These are phyloP conservation scores for Pharus latifolius DNA, from an alignment of 176 grass and related monocot genomes.

Conservation along the genomic window DNA sequence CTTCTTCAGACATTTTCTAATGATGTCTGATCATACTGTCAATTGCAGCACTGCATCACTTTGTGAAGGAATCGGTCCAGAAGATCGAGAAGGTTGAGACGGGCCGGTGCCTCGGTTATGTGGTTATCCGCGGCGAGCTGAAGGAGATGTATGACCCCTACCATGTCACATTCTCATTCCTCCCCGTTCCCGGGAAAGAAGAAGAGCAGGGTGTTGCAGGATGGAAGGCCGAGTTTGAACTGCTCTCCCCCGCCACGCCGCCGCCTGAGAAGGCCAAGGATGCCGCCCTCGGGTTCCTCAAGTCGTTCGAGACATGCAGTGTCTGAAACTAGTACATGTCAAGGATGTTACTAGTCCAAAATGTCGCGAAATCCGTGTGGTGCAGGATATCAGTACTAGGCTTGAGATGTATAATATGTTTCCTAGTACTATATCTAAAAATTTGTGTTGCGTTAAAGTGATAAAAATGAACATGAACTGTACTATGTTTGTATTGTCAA, in stretches of 20 bases:
- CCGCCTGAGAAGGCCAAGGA: conserved; percentile 32
- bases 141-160: conserved; percentile 32
- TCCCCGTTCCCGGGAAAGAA: conserved; percentile 13
- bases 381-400: background rate
- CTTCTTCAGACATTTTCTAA: background rate
- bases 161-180: conserved; percentile 28
- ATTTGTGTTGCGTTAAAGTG: background rate
- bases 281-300: conserved; percentile 36
- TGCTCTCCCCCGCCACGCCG: background rate
- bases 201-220: conserved; percentile 12
- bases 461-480: background rate
- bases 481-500: too few relatives aligned
- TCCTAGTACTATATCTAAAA: background rate
- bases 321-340: background rate
- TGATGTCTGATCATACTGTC: background rate
- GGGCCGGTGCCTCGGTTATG: conserved; percentile 6
- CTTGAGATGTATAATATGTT: background rate
- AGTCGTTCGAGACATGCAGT: conserved; percentile 16
- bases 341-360: background rate
- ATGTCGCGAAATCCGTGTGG: background rate
- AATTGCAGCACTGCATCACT: conserved; percentile 23
- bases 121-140: conserved; percentile 33
- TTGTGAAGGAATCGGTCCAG: conserved; percentile 36
- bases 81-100: conserved; percentile 42
- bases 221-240: conserved; percentile 43